phyloP scores from a whole-genome alignment of 2,329 filamentous ascomycete genomes.

The Penicillium frequentans region DNA sequence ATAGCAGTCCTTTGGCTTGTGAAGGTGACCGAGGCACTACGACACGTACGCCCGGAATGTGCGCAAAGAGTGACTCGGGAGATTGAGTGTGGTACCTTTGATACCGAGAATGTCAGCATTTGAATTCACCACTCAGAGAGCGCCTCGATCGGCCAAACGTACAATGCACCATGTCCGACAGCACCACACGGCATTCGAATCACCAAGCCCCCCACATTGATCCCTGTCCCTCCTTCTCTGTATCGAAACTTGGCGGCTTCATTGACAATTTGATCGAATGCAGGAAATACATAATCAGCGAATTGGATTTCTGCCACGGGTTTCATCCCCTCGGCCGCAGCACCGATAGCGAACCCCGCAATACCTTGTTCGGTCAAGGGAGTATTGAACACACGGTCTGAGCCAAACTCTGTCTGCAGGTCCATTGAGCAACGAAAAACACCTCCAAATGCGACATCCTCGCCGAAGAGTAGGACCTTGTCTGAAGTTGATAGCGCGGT shows the following conservation, averaged over 20 bases:
- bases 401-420: conserved; percentile 81
- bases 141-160: conserved; percentile 14
- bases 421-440: conserved; percentile 95
- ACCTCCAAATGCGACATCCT: conserved; percentile 95
- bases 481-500: conserved; percentile 82
- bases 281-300: conserved; percentile 89
- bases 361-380: conserved; percentile 93
- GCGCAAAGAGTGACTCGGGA: conserved; percentile 83
- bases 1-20: conserved; percentile 83
- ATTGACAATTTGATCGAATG: conserved; percentile 92
- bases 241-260: conserved; percentile 88
- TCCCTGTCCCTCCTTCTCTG: conserved; percentile 65
- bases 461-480: conserved; percentile 86
- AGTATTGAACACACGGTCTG: conserved; percentile 92
- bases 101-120: neutral
- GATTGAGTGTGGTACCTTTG: conserved; percentile 77
- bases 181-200: conserved; percentile 88
- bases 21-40: conserved; percentile 81
- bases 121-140: neutral
- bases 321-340: conserved; percentile 86
- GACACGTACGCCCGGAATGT: conserved; percentile 81
- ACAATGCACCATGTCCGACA: conserved; percentile 83
- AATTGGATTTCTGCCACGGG: conserved; percentile 95
- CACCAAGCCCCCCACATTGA: conserved; percentile 74
- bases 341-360: conserved; percentile 87